Conservation (phyloP, 148 eudicot genomes). For the Rhododendron griersonianum region DNA sequence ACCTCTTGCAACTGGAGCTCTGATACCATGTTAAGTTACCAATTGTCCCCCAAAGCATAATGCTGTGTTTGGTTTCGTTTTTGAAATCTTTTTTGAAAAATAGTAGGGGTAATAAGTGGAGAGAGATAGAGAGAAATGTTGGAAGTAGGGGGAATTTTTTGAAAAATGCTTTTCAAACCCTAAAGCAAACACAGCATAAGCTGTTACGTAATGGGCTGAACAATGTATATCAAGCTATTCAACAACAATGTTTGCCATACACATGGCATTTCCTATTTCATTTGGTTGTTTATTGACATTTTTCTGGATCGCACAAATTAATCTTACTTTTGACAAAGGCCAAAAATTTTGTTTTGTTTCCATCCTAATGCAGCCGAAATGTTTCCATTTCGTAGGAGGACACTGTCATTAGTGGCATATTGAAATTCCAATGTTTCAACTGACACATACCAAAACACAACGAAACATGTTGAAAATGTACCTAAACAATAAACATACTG, state of each 20-base stretch:
- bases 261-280: not conserved
- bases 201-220: not conserved
- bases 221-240: not conserved
- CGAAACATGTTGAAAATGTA: not conserved
- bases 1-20: not conserved
- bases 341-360: not conserved
- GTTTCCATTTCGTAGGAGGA: not conserved
- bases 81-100: too few species aligned
- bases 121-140: too few species aligned
- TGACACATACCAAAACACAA: not conserved
- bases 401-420: not conserved
- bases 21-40: not conserved
- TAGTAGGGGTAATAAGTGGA: too few species aligned
- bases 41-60: not conserved
- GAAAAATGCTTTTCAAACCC: too few species aligned
- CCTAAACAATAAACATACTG: not conserved
- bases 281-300: not conserved
- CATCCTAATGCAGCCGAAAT: not conserved
- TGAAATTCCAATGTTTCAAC: not conserved
- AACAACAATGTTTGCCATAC: not conserved
- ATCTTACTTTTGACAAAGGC: not conserved
- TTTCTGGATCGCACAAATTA: not conserved
- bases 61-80: too few species aligned
- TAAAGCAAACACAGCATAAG: not conserved
- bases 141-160: too few species aligned